Percentiles rank a stretch among this genome's conserved stretches.
phyloP scores from a whole-genome alignment of 1,284 basidiomycete genomes.

The Lignosus rhinocerotis region DNA sequence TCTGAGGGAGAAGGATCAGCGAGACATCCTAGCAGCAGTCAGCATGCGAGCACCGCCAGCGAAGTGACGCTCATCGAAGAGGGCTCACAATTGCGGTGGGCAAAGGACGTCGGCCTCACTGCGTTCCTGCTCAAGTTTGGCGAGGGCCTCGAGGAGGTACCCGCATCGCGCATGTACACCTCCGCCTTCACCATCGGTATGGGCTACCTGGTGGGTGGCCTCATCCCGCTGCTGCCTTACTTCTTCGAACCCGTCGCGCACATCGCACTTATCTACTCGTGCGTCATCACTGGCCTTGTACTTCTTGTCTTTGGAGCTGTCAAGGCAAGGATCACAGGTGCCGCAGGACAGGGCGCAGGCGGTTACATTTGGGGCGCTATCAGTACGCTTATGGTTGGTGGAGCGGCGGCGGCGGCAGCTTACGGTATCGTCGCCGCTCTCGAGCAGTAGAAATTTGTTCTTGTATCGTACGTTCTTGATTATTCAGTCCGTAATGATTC shows the following conservation, averaged over 20 bases:
- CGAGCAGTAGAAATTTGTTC: slow-evolving; percentile 46
- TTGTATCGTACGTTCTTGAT: neutral
- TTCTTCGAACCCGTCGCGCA: slow-evolving; percentile 70
- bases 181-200: slow-evolving; percentile 93
- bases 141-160: slow-evolving; percentile 81
- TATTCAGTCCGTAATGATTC: neutral
- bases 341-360: slow-evolving; percentile 45
- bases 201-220: slow-evolving; percentile 83
- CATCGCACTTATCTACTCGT: slow-evolving; percentile 72
- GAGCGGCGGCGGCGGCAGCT: slow-evolving; percentile 85
- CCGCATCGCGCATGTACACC: slow-evolving; percentile 54
- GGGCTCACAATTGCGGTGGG: slow-evolving; percentile 51
- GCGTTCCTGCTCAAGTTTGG: slow-evolving; percentile 94
- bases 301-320: slow-evolving; percentile 87
- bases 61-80: slow-evolving; percentile 47
- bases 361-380: slow-evolving; percentile 84
- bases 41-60: slow-evolving; percentile 26
- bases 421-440: slow-evolving; percentile 83
- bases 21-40: neutral
- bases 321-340: slow-evolving; percentile 88
- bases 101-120: slow-evolving; percentile 78
- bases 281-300: slow-evolving; percentile 79
- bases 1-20: slow-evolving; percentile 25
- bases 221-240: slow-evolving; percentile 89
- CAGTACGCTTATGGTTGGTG: slow-evolving; percentile 89